Conservation (phyloP, 1,284 basidiomycete genomes). For the Erythrobasidium hasegawianum region DNA sequence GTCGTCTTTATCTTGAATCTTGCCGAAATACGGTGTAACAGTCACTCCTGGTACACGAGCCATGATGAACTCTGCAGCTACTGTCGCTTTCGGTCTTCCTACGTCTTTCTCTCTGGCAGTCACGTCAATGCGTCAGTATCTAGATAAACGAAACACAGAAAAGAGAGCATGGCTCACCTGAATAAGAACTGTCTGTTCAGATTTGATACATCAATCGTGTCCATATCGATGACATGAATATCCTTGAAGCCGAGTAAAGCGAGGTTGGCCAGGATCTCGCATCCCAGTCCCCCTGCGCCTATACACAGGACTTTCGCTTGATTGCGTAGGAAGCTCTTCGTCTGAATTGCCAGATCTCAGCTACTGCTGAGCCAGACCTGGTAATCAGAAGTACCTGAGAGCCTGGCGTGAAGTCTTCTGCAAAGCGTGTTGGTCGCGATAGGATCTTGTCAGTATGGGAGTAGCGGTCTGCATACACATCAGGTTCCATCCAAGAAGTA, state of each 20-base stretch:
- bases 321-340: conserved; percentile 78
- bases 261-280: conserved; percentile 90
- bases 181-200: conserved; percentile 98
- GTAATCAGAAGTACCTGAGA: conserved; percentile 7
- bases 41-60: conserved; percentile 85
- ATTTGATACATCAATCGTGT: conserved; percentile 99
- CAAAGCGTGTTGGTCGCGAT: conserved; percentile 12
- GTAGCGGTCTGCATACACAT: conserved; percentile 19
- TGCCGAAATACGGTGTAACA: conserved; percentile 94
- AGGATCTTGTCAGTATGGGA: conserved; percentile 29
- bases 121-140: no score
- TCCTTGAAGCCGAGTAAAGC: conserved; percentile 93
- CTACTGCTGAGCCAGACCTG: not conserved
- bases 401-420: conserved; percentile 23
- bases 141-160: no score
- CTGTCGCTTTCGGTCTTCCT: conserved; percentile 86
- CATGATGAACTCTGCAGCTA: conserved; percentile 94
- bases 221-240: conserved; percentile 99
- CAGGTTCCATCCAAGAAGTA: no score
- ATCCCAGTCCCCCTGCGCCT: conserved; percentile 89
- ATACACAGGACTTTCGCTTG: conserved; percentile 93
- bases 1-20: conserved; percentile 96
- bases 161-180: conserved; percentile 58
- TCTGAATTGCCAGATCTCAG: conserved; percentile 53
- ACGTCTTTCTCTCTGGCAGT: conserved; percentile 76